Base-by-base conservation (phyloP, 192 early-diverging fungal species). In the Geosiphon pyriformis region DNA sequence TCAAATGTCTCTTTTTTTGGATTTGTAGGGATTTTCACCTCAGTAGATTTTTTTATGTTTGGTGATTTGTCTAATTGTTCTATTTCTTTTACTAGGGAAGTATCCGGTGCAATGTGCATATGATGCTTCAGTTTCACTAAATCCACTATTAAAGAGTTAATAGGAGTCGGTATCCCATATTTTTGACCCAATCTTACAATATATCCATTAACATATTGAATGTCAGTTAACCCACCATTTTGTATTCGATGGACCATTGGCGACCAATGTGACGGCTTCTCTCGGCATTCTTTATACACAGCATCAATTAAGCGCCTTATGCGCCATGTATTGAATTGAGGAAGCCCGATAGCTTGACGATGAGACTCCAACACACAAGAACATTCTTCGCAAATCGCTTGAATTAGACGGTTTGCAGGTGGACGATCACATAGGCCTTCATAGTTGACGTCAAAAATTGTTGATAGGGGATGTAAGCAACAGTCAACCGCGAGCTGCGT, bases 191-290 rank as follows among this genome's bases (percentile, higher is more conserved):
- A 58, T 4, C 72, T 71, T 11, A 81, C 74, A 23, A 87, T 47
- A 51, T 80, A 82, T 7, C 83, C 85, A 65, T 84, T 87, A 51
- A 87, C 80, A 72, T 82, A 84, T 52, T 83, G 78, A 10, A 82
- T 72, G 67, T 87, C 85, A 12, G 85, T 87, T 20, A 53, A 67
- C 8, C 73, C 61, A 2, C 71, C 7, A 42, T 42, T 15, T 42
- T 15, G 6, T 42, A 42, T 42, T 10, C 15, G 6, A 42, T 42
- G 37, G 7, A 42, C 6, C 37, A 42, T 42, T 15, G 37, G 6
- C 7, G 37, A 42, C 37, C 37, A 42, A 42, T 42, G 37, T 42
- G 15, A 42, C 37, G 37, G 37, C 7, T 10, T 15, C 15, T 42
- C 15, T 15, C 15, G 37, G 15, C 37, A 42, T 15, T 15, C 7